Evolutionary conservation across 1,284 basidiomycete genomes (phyloP), one percentile per base, ranked within the genome.

Genomic region (Ceratobasidium sp.): DNA sequence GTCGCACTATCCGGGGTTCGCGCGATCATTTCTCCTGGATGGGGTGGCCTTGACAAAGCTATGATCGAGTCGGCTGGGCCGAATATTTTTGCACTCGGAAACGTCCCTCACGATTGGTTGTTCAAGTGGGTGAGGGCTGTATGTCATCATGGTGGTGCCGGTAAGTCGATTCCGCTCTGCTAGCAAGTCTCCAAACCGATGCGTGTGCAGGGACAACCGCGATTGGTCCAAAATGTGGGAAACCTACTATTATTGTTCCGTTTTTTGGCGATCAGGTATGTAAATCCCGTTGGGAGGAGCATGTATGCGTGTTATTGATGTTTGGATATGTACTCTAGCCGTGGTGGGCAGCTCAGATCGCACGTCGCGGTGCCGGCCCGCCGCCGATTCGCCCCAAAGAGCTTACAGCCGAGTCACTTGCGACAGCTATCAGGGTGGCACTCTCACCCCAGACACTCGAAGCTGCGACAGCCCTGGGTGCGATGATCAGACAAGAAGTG

Each of bases 21-120:
- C 37, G 90, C 89, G 0, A 82, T 91, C 5, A 86, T 91, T 69
- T 89, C 88, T n/a, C 87, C 89, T 2, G 89, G 89, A 43, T 91
- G 90, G 90, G 89, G 89, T 17, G 88, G 88, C 0, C 82, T 90
- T 0, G 89, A 89, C 2, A 87, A 86, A 2, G 80, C 82, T 8
- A 79, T 84, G 25, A 83, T 89, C 19, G 87, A 88, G 19, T 44
- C 46, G 2, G 73, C 61, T 7, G 87, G 89, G 3, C 80, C 86
- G 0, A 85, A 89, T 77, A 84, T 92, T 15, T 90, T 90, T 82
- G 88, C 90, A 51, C 85, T 91, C 19, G 89, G 87, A 25, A 89
- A 89, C 77, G 86, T 92, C 0, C 90, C 91, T 0, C 91, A 92
- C 81, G 91, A 92, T 82, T 92, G 91, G 91, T 84, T 93, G 5